These are phyloP conservation scores for Yamadazyma sp. DNA, from an alignment of 1,139 yeast genomes.

Conservation along the genomic window DNA sequence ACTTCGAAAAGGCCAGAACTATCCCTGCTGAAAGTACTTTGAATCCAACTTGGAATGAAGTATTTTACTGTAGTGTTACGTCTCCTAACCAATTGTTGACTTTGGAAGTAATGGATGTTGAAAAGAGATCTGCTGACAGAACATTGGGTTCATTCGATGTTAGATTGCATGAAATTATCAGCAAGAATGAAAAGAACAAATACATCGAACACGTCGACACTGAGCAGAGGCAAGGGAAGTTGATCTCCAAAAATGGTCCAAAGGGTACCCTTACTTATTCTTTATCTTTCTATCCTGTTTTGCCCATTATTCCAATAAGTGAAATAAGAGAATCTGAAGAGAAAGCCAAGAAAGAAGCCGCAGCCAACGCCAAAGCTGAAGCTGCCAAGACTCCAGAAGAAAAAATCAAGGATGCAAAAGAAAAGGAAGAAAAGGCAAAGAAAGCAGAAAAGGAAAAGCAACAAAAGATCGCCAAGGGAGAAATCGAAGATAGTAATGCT, in stretches of 20 bases:
- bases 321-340: conserved; percentile 62
- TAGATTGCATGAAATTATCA: conserved; percentile 64
- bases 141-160: conserved; percentile 81
- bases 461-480: conserved; percentile 18
- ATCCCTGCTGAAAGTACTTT: conserved; percentile 64
- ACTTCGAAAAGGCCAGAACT: conserved; percentile 76
- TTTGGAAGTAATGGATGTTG: conserved; percentile 90
- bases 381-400: conserved; percentile 28
- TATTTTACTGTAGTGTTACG: conserved; percentile 76
- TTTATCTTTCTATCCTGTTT: conserved; percentile 77
- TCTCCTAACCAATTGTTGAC: conserved; percentile 79
- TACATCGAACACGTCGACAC: conserved; percentile 62
- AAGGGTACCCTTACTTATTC: conserved; percentile 77
- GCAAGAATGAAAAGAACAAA: conserved; percentile 64
- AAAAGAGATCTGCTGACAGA: conserved; percentile 73
- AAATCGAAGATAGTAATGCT: conserved; percentile 35
- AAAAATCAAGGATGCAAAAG: conserved; percentile 24
- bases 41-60: conserved; percentile 85
- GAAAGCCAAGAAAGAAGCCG: conserved; percentile 31
- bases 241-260: conserved; percentile 73
- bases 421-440: conserved; percentile 18
- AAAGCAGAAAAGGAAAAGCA: conserved; percentile 22
- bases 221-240: conserved; percentile 56
- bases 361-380: conserved; percentile 30
- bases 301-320: conserved; percentile 74